phyloP scores from a whole-genome alignment of 106 monocot species.

The Platanthera guangdongensis region DNA sequence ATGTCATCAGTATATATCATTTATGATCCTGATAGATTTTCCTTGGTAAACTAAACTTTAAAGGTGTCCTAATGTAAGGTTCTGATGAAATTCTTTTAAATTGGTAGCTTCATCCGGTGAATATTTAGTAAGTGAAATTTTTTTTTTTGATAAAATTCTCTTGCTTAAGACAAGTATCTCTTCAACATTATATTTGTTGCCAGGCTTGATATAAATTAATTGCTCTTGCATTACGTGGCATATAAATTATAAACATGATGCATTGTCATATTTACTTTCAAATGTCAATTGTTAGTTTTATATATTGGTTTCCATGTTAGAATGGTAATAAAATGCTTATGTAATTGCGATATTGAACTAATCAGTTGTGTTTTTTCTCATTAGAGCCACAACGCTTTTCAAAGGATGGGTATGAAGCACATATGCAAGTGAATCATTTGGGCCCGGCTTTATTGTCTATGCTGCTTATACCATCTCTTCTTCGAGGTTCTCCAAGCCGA shows the following conservation, averaged over 20 bases:
- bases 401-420: conserved; percentile 91
- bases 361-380: not conserved
- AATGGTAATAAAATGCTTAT: not conserved
- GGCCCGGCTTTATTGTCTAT: conserved; percentile 81
- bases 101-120: not conserved
- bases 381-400: conserved; percentile 83
- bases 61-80: not conserved
- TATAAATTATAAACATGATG: not conserved
- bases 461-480: conserved; percentile 82
- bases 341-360: not conserved
- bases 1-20: not conserved
- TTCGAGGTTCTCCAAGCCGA: conserved; percentile 92
- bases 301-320: not conserved
- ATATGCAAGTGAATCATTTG: conserved; percentile 97
- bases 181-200: not conserved
- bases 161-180: no score
- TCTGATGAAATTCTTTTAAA: not conserved
- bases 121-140: not conserved
- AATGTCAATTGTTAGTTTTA: not conserved
- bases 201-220: not conserved
- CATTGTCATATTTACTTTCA: not conserved
- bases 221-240: not conserved
- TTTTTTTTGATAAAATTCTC: not conserved
- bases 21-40: not conserved
- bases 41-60: not conserved